Evolutionary conservation across 495 filamentous ascomycete species (phyloP).

Genomic region (Usnea hakonensis): DNA sequence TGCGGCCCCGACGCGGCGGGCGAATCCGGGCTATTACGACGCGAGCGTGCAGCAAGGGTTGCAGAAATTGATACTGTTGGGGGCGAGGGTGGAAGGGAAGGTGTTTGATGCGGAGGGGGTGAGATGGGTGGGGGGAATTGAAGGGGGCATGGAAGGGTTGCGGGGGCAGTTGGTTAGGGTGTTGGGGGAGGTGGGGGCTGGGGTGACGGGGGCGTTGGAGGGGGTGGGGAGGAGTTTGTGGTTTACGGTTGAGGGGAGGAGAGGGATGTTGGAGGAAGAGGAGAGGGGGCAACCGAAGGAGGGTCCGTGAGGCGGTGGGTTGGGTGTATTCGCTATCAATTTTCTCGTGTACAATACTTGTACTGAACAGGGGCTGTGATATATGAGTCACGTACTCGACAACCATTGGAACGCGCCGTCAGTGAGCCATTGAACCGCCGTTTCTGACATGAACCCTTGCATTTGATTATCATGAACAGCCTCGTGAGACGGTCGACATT

Average conservation of each 20-base stretch:
- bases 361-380: too few species aligned
- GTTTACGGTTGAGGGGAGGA: constrained; percentile 73
- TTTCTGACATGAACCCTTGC: too few species aligned
- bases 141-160: constrained; percentile 72
- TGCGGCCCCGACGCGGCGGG: constrained; percentile 64
- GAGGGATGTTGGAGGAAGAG: too few species aligned
- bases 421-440: too few species aligned
- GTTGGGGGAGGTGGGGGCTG: constrained; percentile 66
- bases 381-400: too few species aligned
- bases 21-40: constrained; percentile 75
- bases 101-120: constrained; percentile 75
- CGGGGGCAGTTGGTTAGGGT: constrained; percentile 71
- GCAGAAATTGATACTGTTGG: constrained; percentile 78
- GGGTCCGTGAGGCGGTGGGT: too few species aligned
- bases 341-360: too few species aligned
- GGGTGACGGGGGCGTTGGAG: constrained; percentile 66
- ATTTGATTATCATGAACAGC: too few species aligned
- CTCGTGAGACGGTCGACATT: too few species aligned
- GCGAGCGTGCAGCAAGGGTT: constrained; percentile 65
- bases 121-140: constrained; percentile 78
- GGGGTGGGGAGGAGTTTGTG: constrained; percentile 63
- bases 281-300: too few species aligned
- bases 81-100: constrained; percentile 71
- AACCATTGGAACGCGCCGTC: too few species aligned
- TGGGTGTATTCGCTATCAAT: too few species aligned